Base-by-base conservation (phyloP, 768 basidiomycete genomes). In the Clathrus columnatus region DNA sequence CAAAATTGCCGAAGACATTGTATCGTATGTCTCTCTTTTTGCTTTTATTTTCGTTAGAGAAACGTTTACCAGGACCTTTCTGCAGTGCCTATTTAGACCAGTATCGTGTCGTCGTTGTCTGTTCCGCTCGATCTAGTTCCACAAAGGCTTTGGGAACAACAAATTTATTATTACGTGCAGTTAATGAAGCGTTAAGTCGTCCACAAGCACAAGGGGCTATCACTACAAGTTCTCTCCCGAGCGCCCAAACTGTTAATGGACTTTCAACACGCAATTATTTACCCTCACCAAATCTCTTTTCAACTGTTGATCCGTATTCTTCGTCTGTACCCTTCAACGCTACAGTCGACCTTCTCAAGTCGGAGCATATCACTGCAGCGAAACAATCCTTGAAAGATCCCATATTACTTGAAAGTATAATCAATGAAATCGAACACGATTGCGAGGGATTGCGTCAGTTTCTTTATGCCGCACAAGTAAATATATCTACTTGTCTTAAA, bases 111-210 rank as follows among this genome's bases (percentile, higher is more conserved):
- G 94, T 87, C 0, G 74, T 99, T 59, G 96, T 99, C 4, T 99
- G 96, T 65, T 98, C 96, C 0, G 96, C 96, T 0, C 85, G 96
- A 1, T 98, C 95, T 4, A 95, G 91, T 1, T 87, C 87, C 0
- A 96, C 93, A 0, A 99, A 99, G 66, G 86, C 86, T 0, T 76
- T 95, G 1, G 96, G 96, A 4, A 99, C 96, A 0, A 99, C 96
- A 4, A 98, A 91, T 65, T 77, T 99, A 0, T 79, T 99, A 0
- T 77, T 99, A 8, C 83, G 83, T 49, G 93, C 95, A 0, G 91
- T 94, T 0, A 75, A 82, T 1, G 87, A 98, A 68, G 87, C 91
- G 0, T 74, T 89, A 10, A 75, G 60, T 16, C 48, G 58, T 30
- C 55, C 61, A n/a, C 56, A 58, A 23, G 50, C 57, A 16, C 54